A percentile compares a stretch with the other conserved stretches of the same genome.
Conservation (phyloP, 306 rosid species). For the Fragaria vesca region DNA sequence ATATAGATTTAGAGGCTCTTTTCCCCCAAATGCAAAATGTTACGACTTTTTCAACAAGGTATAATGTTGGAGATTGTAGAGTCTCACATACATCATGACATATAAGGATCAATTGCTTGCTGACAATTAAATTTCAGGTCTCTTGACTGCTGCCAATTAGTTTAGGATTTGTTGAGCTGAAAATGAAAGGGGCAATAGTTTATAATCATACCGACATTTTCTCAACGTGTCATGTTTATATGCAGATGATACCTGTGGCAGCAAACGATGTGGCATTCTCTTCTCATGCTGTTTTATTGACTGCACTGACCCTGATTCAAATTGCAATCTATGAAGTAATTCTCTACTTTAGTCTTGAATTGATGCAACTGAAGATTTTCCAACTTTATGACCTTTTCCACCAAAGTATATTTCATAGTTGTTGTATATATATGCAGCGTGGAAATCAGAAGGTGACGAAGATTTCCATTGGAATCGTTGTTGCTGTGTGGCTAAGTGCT, state of each 20-base stretch:
- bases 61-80: background rate
- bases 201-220: background rate
- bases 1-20: background rate
- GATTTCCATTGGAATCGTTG: constrained; percentile 43
- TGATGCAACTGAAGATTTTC: background rate
- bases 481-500: constrained; percentile 59
- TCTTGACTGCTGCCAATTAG: too few species aligned
- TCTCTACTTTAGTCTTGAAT: background rate
- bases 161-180: too few species aligned
- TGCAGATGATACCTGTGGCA: constrained; percentile 97
- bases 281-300: constrained; percentile 73
- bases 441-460: constrained; percentile 77
- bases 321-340: constrained; percentile 70
- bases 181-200: background rate
- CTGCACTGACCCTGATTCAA: constrained; percentile 67
- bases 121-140: background rate
- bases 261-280: constrained; percentile 96
- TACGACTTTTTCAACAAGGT: background rate
- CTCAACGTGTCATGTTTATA: background rate
- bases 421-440: constrained; percentile 42
- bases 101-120: background rate
- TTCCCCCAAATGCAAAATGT: background rate
- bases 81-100: background rate
- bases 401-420: background rate
- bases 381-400: background rate